A percentile compares a stretch with the other conserved stretches of the same genome.
Evolutionary conservation across 441 rosid genomes (phyloP).

Genomic region (Corymbia calophylla): DNA sequence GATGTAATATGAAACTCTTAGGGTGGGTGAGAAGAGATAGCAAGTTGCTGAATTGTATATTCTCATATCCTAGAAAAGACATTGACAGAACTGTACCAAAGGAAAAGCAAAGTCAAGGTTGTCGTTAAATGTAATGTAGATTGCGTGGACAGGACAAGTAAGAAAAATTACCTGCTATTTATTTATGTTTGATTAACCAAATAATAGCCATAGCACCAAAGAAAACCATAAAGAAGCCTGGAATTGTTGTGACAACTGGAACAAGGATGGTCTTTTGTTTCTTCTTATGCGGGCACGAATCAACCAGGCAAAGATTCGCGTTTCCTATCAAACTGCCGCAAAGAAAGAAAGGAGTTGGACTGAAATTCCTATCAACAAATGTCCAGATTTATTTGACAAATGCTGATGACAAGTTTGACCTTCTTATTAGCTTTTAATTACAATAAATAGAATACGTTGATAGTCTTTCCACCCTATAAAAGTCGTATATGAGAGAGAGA

Average conservation of each 20-base stretch:
- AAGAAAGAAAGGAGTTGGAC: not conserved
- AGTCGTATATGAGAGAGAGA: not conserved
- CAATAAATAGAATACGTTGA: not conserved
- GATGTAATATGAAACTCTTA: too few species aligned
- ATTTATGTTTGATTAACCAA: too few species aligned
- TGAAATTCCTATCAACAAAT: not conserved
- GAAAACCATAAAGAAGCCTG: not conserved
- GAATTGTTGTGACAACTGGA: not conserved
- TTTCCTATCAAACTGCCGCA: not conserved
- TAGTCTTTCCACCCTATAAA: too few species aligned
- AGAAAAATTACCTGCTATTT: too few species aligned
- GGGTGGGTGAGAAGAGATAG: too few species aligned
- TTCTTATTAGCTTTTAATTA: not conserved
- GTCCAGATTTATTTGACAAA: not conserved
- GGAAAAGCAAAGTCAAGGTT: too few species aligned
- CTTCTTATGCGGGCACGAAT: not conserved
- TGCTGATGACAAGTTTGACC: not conserved
- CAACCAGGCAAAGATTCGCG: not conserved
- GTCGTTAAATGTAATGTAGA: too few species aligned
- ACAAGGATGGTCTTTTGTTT: not conserved
- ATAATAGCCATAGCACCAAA: not conserved
- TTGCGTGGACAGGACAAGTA: too few species aligned
- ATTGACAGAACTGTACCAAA: too few species aligned
- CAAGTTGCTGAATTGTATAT: too few species aligned
- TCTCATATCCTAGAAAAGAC: too few species aligned